Conservation (phyloP, 2,329 filamentous ascomycete genomes). For the Didymella pinodella region DNA sequence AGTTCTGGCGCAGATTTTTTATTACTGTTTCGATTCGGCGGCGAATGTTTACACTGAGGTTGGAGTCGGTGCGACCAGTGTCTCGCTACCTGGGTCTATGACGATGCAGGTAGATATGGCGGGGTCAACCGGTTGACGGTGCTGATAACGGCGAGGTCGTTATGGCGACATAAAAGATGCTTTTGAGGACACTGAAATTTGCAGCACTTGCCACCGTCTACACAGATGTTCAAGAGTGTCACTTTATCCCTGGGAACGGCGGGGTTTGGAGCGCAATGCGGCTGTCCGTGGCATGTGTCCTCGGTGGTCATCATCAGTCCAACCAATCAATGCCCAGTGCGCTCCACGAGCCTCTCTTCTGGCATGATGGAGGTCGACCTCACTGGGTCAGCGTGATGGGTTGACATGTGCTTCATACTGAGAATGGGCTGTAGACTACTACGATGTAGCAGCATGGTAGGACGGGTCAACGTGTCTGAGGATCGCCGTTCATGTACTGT, state of each 20-base stretch:
- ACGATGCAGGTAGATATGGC: constrained; percentile 38
- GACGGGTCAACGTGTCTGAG: constrained; percentile 3
- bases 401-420: constrained; percentile 15
- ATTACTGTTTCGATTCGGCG: neutral
- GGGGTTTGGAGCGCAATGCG: constrained; percentile 23
- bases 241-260: constrained; percentile 21
- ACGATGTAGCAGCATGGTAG: neutral
- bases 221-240: constrained; percentile 11
- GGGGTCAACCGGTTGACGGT: constrained; percentile 28
- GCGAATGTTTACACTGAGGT: constrained; percentile 7
- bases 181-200: neutral
- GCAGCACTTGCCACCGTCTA: constrained; percentile 7
- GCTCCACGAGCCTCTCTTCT: constrained; percentile 39
- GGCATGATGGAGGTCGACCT: constrained; percentile 33
- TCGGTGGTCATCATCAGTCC: constrained; percentile 18
- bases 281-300: constrained; percentile 35
- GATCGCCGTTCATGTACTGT: constrained; percentile 12
- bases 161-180: neutral
- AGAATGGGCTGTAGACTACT: constrained; percentile 17
- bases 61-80: constrained; percentile 28
- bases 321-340: constrained; percentile 36
- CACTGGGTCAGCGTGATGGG: constrained; percentile 25
- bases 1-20: neutral
- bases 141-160: constrained; percentile 21
- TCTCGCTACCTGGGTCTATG: constrained; percentile 34